Base-by-base conservation (phyloP, 257 asterid genomes). In the Galeopsis tetrahit region DNA sequence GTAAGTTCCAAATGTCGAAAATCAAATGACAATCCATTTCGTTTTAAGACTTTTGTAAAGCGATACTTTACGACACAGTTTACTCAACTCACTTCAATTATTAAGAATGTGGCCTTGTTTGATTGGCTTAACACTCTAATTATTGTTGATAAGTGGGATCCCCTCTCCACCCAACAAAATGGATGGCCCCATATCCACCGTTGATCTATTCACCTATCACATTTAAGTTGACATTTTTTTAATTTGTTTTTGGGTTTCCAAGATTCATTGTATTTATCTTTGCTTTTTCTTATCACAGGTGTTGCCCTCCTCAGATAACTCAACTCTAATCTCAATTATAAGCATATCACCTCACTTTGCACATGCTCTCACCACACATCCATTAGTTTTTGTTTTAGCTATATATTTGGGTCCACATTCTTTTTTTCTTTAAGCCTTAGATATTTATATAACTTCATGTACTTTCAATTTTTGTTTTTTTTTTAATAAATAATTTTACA, bases 131-230 rank as follows among this genome's bases (percentile, higher is more conserved):
- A 10, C 63, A n/a, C 53, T 46, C 61, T 34, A 49, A 60, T 43
- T 2, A 70, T 51, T 61, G 38, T 58, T 56, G 75, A 73, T 73
- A 71, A 55, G 75, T 73, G 81, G 85, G 63, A 64, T 79, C 74
- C 63, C 44, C 17, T 56, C 71, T 46, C 69, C 59, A 43, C 35
- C 51, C 46, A n/a, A 55, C 11, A 51, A 77, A 73, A 80, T 34
- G 79, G 17, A 59, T 74, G 7, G 11, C 7, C 39, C 69, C 71
- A 77, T 80, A 69, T 69, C 79, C 69, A 73, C 66, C 74, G 42
- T 72, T 65, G 28, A 28, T 55, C 38, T 17, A 10, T 7, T 61
- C 53, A 43, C 56, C 34, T 63, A 71, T 77, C 52, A 17, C 71
- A 57, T 39, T 55, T 36, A 46, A 71, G 56, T 67, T 80, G 77